phyloP scores from a whole-genome alignment of 2,329 filamentous ascomycete species.

The Fonsecaea multimorphosa region DNA sequence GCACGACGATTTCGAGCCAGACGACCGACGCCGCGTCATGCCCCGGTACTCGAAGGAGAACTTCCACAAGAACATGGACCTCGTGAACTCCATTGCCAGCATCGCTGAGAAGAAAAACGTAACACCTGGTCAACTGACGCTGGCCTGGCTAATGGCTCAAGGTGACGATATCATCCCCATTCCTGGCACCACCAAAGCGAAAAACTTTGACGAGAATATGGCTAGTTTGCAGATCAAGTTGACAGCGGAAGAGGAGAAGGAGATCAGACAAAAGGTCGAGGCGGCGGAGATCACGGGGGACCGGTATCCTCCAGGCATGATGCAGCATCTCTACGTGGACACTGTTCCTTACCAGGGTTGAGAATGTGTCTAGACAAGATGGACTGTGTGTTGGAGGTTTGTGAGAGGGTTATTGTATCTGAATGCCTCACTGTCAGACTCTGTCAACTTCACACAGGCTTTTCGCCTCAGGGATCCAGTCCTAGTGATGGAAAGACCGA shows the following conservation, averaged over 20 bases:
- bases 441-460: no score
- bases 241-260: constrained; percentile 55
- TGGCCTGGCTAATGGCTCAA: constrained; percentile 57
- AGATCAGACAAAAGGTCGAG: constrained; percentile 55
- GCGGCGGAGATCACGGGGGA: constrained; percentile 11
- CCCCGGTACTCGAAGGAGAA: constrained; percentile 60
- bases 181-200: constrained; percentile 45
- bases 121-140: constrained; percentile 55
- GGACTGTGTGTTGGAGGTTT: not conserved
- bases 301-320: constrained; percentile 7
- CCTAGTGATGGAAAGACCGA: no score
- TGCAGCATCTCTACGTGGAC: constrained; percentile 12
- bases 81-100: constrained; percentile 53
- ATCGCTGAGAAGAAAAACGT: constrained; percentile 54
- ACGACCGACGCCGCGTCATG: constrained; percentile 51
- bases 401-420: no score
- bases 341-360: constrained; percentile 13
- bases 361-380: not conserved
- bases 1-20: constrained; percentile 55
- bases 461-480: no score
- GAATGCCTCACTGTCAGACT: no score
- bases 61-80: constrained; percentile 57
- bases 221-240: constrained; percentile 46
- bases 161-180: constrained; percentile 50
- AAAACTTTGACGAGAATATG: constrained; percentile 43